These are phyloP conservation scores for Helicocarpus griseus DNA, from an alignment of 2,329 filamentous ascomycete genomes.

Conservation along the genomic window DNA sequence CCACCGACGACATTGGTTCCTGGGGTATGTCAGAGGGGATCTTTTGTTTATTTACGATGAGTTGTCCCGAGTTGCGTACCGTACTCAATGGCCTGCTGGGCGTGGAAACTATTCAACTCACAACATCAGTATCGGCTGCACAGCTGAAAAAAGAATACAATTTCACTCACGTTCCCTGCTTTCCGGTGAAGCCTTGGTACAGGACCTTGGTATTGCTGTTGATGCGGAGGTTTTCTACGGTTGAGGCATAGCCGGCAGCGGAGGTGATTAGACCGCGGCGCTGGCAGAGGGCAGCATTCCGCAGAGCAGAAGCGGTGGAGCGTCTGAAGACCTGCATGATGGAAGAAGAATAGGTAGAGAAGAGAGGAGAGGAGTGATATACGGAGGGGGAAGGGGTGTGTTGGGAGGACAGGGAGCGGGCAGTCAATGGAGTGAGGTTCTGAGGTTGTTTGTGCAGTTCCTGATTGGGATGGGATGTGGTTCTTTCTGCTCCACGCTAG, in stretches of 20 bases:
- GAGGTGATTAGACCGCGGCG: slow-evolving; percentile 67
- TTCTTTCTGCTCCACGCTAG: background rate
- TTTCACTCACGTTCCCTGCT: slow-evolving; percentile 75
- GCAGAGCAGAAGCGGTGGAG: slow-evolving; percentile 60
- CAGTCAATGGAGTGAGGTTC: background rate
- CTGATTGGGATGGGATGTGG: background rate
- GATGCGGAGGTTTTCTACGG: slow-evolving; percentile 81
- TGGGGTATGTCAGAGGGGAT: slow-evolving; percentile 31
- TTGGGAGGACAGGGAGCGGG: slow-evolving; percentile 6
- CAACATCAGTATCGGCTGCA: slow-evolving; percentile 7
- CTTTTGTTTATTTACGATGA: background rate
- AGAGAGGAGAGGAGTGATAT: slow-evolving; percentile 12
- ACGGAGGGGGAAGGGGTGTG: slow-evolving; percentile 8
- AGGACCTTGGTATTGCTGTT: slow-evolving; percentile 88
- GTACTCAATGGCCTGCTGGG: slow-evolving; percentile 95
- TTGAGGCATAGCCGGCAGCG: slow-evolving; percentile 60
- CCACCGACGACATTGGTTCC: slow-evolving; percentile 96
- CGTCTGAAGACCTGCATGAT: slow-evolving; percentile 77
- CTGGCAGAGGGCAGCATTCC: slow-evolving; percentile 45
- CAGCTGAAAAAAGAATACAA: slow-evolving; percentile 3
- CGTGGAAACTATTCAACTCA: slow-evolving; percentile 66
- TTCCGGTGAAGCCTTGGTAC: slow-evolving; percentile 95
- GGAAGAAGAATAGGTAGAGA: slow-evolving; percentile 13
- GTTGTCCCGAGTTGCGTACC: slow-evolving; percentile 35
- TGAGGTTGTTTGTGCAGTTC: background rate